Evolutionary conservation across 805 yeast species (phyloP).

Genomic region (Suhomyces faveliae): DNA sequence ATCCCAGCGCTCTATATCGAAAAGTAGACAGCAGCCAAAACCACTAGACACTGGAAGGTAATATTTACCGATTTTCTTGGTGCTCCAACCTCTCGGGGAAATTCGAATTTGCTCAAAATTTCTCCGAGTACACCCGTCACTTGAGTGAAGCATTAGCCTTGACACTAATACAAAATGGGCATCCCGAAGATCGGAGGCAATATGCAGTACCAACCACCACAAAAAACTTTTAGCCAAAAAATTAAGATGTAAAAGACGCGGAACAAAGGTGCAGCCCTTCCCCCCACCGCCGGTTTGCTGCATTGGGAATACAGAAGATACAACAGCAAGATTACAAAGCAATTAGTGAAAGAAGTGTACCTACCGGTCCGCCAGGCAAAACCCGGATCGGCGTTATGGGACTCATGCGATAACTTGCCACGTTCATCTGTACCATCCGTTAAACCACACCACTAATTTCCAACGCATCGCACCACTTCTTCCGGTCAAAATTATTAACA

Average conservation of each 20-base stretch:
- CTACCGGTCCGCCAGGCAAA: neutral
- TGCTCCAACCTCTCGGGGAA: conserved; percentile 1
- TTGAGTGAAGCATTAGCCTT: neutral
- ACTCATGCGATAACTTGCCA: neutral
- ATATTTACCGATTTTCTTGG: too few relatives aligned
- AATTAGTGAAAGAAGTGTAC: neutral
- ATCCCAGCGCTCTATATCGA: too few relatives aligned
- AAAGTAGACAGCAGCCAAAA: too few relatives aligned
- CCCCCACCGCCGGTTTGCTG: neutral
- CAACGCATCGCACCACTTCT: neutral
- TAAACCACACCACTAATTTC: neutral
- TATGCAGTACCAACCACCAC: neutral
- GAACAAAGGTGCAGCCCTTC: neutral
- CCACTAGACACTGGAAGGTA: too few relatives aligned
- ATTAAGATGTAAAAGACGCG: neutral
- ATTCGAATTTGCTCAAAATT: neutral
- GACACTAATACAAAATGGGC: neutral
- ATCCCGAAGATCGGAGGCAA: neutral
- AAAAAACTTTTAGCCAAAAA: neutral
- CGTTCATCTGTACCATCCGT: too few relatives aligned
- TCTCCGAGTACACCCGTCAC: neutral
- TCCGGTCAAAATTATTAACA: neutral
- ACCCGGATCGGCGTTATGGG: neutral
- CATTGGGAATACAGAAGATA: neutral
- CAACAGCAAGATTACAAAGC: neutral